Base-by-base conservation (phyloP, 1,284 basidiomycete genomes). In the Pisolithus thermaeus region DNA sequence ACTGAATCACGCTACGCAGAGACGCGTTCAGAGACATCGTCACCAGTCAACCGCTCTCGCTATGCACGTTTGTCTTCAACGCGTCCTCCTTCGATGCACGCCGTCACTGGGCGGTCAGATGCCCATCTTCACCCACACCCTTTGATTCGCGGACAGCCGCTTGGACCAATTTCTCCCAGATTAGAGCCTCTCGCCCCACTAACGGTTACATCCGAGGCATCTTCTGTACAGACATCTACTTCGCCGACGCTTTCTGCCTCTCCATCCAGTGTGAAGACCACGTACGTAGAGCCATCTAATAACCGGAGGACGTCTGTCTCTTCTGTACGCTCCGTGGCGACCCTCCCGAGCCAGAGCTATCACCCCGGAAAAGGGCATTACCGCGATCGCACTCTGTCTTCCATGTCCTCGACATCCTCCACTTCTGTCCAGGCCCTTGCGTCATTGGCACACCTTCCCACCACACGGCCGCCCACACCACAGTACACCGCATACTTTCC, bases 141-240 rank as follows among this genome's bases (percentile, higher is more conserved):
- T 6, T 74, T 89, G 47, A 87, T 89, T 56, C 81, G 86, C 50
- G 84, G 84, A 8, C 75, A 82, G 56, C 86, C 86, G 0, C 80
- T 76, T 53, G 79, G 81, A 9, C 55, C 67, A 2, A 57, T 57
- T 66, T 60, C 61, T 46, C 53, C 73, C 51, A 81, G 79, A 62
- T 76, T 80, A 32, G 66, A 75, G 1, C 78, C 82, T 37, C 73
- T 86, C 18, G 74, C 80, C 16, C 83, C 84, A 28, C 69, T 87
- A 43, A 79, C 82, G 0, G 77, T 82, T 38, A 78, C 78, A 8
- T 71, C 78, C 6, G 78, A 81, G 55, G 69, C 74, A 37, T 76
- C 76, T 11, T 71, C 71, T 52, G 68, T 71, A 11, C 63, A 71
- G 52, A 66, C 77, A 51, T 70, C 75, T 16, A 57, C 71, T 2